Evolutionary conservation across 1,284 basidiomycete species (phyloP), one percentile per base, ranked within the genome.

Genomic region (Apiotrichum veenhuisii): DNA sequence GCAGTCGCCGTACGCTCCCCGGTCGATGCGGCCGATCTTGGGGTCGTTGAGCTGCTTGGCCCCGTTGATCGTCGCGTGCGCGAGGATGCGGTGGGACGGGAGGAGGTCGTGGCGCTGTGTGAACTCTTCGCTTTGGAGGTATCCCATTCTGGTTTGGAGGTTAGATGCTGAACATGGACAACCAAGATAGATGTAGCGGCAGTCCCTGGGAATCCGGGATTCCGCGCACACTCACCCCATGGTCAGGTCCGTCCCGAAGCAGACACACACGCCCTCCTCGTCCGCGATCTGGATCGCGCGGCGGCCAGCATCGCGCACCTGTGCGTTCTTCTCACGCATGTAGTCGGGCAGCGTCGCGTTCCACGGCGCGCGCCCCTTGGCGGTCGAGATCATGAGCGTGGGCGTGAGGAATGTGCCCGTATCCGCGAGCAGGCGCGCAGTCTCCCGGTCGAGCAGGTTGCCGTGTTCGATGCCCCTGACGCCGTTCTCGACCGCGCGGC

Each of bases 391-490:
- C 52, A 62, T 64, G 20, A 81, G 68, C 0, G 81, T 82, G 7
- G 81, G 81, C 0, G 81, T 82, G 9, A 80, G 68, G 64, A 71
- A 80, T 36, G 79, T 70, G 14, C 72, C 77, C 43, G 71, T 73
- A 34, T 72, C 63, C 0, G 77, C 79, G n/a, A 55, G 42, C 3
- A 55, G 48, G 23, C 40, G 45, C 5, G 71, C 71, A 11, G 74
- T 75, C 12, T 61, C 58, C n/a, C 64, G 53, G 52, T 74, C 70
- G 2, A 76, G 49, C 3, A 76, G 57, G 52, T 76, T 74, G 3
- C 81, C 81, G 52, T 82, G 81, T 59, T 82, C 81, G 42, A 82
- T 81, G 1, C 80, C 80, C 27, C 57, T 57, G 11, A 68, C 66
- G 26, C 71, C 71, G 37, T 67, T 68, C 23, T 69, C 62, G 25